Conservation (phyloP, 805 yeast genomes). For the Saccharomycopsis selenospora region DNA sequence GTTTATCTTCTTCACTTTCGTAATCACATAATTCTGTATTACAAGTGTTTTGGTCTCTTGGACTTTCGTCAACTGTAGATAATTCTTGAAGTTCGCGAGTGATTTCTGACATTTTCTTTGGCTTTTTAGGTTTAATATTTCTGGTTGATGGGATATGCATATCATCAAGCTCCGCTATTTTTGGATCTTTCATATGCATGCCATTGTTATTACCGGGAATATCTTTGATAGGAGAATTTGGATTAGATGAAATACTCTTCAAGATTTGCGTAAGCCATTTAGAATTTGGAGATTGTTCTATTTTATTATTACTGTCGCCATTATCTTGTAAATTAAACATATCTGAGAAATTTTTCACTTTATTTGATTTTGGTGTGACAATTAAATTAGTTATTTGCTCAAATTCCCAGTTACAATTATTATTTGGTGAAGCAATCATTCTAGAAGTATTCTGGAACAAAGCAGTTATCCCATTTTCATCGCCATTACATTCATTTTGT, state of each 20-base stretch:
- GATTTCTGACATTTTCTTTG: background rate
- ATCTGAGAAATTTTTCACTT: background rate
- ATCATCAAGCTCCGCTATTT: background rate
- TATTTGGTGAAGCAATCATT: background rate
- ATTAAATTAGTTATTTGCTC: constrained; percentile 2
- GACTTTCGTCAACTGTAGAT: background rate
- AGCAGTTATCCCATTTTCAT: background rate
- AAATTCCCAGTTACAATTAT: background rate
- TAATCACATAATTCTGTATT: background rate
- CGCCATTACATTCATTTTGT: background rate
- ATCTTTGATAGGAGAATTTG: constrained; percentile 5
- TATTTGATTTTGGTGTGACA: background rate
- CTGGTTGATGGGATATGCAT: background rate
- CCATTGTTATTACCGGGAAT: background rate
- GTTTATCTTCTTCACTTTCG: background rate
- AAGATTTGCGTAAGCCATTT: constrained; percentile 11
- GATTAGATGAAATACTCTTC: constrained; percentile 3
- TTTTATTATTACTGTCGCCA: background rate
- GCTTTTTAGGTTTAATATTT: background rate
- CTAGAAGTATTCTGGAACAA: background rate
- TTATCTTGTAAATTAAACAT: background rate
- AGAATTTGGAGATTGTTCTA: constrained; percentile 9
- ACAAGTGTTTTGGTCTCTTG: constrained; percentile 1
- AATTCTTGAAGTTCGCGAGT: background rate
- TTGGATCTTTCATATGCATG: constrained; percentile 1